Evolutionary conservation across 192 early-diverging fungal species (phyloP).

Genomic region (Coemansia sp.): DNA sequence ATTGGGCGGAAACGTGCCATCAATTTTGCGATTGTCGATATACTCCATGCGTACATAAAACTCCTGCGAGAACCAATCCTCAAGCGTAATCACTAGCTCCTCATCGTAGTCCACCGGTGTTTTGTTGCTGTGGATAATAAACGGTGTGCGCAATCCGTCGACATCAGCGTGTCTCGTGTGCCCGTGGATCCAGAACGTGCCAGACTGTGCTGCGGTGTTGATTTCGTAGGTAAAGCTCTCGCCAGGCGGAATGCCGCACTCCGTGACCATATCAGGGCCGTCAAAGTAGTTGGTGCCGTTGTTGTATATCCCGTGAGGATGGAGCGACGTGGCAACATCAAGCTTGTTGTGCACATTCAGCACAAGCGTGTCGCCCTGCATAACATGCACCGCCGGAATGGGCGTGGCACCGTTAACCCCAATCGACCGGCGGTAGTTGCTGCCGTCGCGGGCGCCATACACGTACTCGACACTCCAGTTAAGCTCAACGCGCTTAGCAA

Average conservation of each 20-base stretch:
- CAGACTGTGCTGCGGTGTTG: conserved; percentile 57
- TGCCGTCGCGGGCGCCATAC: neutral
- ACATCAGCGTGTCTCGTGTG: conserved; percentile 70
- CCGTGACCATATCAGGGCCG: conserved; percentile 63
- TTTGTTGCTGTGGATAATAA: conserved; percentile 63
- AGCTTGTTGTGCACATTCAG: neutral
- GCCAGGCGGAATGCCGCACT: conserved; percentile 67
- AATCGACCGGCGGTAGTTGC: neutral
- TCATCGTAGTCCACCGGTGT: conserved; percentile 59
- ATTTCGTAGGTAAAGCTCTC: conserved; percentile 63
- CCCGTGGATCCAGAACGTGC: conserved; percentile 81
- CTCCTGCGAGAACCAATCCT: conserved; percentile 63
- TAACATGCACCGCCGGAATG: neutral
- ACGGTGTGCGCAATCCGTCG: conserved; percentile 68
- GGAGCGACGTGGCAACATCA: neutral
- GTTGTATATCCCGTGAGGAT: neutral
- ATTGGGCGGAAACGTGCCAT: neutral
- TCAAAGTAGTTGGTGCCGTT: conserved; percentile 60
- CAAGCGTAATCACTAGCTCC: conserved; percentile 60
- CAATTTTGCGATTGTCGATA: neutral
- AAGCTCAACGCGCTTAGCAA: neutral
- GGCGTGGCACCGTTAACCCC: neutral
- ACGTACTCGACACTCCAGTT: neutral
- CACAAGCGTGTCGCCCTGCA: neutral
- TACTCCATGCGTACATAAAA: conserved; percentile 7